A percentile compares a stretch with the other conserved stretches of the same genome.
phyloP scores from a whole-genome alignment of 352 stramenopile species.

The Phytopythium aichiense region DNA sequence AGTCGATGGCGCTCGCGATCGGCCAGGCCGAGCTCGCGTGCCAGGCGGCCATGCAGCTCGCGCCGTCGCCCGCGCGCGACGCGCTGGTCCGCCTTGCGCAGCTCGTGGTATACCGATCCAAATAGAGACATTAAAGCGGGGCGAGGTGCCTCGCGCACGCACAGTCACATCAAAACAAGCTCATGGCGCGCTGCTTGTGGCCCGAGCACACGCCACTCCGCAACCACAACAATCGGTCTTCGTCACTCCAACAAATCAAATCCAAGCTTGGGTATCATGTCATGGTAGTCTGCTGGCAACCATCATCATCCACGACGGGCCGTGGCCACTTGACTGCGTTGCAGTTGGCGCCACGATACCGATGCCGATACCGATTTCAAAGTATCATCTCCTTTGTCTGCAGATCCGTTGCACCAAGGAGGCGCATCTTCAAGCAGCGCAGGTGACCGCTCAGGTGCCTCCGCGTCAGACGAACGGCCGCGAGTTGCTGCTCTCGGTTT shows the following conservation, averaged over 20 bases:
- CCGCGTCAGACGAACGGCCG: conserved; percentile 1
- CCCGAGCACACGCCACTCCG: too few relatives aligned
- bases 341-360: too few relatives aligned
- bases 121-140: conserved; percentile 49
- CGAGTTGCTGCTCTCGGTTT: neutral
- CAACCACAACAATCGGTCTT: too few relatives aligned
- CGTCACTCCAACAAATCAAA: too few relatives aligned
- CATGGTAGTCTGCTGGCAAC: too few relatives aligned
- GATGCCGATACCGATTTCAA: too few relatives aligned
- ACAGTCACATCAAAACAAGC: neutral
- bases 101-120: conserved; percentile 84
- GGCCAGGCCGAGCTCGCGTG: conserved; percentile 95
- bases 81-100: conserved; percentile 84
- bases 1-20: conserved; percentile 94
- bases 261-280: too few relatives aligned
- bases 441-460: conserved; percentile 2
- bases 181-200: neutral
- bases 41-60: conserved; percentile 87
- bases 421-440: neutral
- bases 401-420: neutral
- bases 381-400: too few relatives aligned
- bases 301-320: too few relatives aligned
- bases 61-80: conserved; percentile 77
- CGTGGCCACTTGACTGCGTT: too few relatives aligned
- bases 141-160: neutral